Evolutionary conservation across 331 rosid species (phyloP), one percentile per base, ranked within the genome.

Genomic region (Acacia pycnantha): DNA sequence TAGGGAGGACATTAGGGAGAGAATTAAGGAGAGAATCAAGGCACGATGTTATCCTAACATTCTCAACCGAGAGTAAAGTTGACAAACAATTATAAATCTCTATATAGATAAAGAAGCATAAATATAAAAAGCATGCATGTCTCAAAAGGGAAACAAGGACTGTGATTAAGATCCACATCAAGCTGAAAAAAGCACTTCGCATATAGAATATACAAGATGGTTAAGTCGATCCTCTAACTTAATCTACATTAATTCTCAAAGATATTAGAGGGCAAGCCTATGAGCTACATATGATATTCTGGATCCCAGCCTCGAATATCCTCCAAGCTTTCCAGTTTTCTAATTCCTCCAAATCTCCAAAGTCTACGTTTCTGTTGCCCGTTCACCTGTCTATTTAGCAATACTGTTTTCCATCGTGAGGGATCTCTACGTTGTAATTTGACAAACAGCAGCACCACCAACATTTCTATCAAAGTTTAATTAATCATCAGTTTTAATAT

Each of bases 371-470:
- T 37, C 56, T 75, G 79, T 3, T 85, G 88, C 6, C 69, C 71
- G 33, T 79, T 87, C 12, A 78, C 70, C 50, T 77, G 77, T 73
- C 83, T 79, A 76, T 85, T 37, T 13, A 90, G 35, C 26, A 31
- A n/a, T 53, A 85, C 54, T 41, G 77, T 69, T 48, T 86, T 86
- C 91, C 90, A 90, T 18, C 71, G 77, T 22, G 90, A 84, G 8
- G 1, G 5, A 64, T 79, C 87, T 31, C 70, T 70, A 27, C 16
- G 37, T 48, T 62, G 21, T 4, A 62, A 11, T 14, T 12, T 70
- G 6, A 44, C n/a, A n/a, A n/a, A n/a, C n/a, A n/a, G 24, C 58
- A 13, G 0, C 56, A 44, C 58, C 56, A 24, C 56, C 56, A 70
- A 13, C 54, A 24, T 24, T 0, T 44, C 76, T 70, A 70, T 22